A percentile compares a stretch with the other conserved stretches of the same genome.
Evolutionary conservation across 2,329 filamentous ascomycete species (phyloP).

Genomic region (Penicillium vulpinum): DNA sequence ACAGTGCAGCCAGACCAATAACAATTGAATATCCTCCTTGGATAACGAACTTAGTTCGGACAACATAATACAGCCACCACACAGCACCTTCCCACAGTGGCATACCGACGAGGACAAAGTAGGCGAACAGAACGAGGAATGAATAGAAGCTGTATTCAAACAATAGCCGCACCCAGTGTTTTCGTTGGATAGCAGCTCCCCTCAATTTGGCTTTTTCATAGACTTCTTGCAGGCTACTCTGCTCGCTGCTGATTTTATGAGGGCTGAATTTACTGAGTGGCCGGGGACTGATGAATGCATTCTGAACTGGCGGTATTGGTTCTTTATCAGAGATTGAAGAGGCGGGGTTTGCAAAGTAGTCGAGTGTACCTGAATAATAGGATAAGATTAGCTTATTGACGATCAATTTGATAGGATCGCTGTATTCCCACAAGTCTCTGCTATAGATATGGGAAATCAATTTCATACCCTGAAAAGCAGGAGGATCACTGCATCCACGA

Average conservation of each 20-base stretch:
- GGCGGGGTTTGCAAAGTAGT: conserved; percentile 3
- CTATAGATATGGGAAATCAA: neutral
- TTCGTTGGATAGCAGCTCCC: conserved; percentile 27
- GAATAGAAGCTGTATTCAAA: conserved; percentile 45
- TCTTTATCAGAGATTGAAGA: conserved; percentile 13
- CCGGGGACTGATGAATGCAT: conserved; percentile 10
- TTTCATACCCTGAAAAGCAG: conserved; percentile 1
- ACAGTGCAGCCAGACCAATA: conserved; percentile 40
- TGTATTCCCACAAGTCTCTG: neutral
- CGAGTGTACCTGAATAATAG: neutral
- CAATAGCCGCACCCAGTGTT: conserved; percentile 36
- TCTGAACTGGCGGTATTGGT: conserved; percentile 15
- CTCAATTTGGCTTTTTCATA: conserved; percentile 25
- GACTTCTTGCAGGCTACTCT: conserved; percentile 17
- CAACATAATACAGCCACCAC: conserved; percentile 46
- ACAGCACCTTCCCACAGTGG: conserved; percentile 50
- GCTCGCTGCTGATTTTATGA: conserved; percentile 4
- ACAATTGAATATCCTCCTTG: conserved; percentile 45
- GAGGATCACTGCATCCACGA: conserved; percentile 5
- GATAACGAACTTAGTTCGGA: conserved; percentile 44
- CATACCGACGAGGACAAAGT: conserved; percentile 49
- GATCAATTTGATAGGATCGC: neutral
- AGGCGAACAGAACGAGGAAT: conserved; percentile 42
- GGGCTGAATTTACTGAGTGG: conserved; percentile 9
- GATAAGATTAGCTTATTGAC: neutral